Evolutionary conservation across 78 protist genomes (phyloP).

Genomic region (Diacronema lutheri): DNA sequence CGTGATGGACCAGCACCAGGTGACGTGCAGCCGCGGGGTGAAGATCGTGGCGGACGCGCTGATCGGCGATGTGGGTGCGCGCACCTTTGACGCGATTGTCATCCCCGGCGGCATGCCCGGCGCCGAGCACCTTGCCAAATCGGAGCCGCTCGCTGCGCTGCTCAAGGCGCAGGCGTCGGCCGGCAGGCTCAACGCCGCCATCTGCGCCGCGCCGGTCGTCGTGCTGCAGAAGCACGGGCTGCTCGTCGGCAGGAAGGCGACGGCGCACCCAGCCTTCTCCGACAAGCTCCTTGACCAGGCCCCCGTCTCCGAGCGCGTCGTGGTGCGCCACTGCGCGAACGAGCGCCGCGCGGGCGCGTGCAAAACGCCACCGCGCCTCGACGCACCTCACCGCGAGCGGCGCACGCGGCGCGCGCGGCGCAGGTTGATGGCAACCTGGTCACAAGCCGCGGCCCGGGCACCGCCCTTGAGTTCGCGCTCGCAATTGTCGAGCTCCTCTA

Average conservation of each 20-base stretch:
- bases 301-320: neutral
- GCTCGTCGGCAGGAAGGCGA: slow-evolving; percentile 1
- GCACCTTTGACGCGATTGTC: neutral
- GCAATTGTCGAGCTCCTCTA: neutral
- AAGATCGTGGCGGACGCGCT: neutral
- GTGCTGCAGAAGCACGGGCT: slow-evolving; percentile 9
- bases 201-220: slow-evolving; percentile 24
- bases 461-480: neutral
- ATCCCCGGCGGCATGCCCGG: slow-evolving; percentile 18
- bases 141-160: neutral
- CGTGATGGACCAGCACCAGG: neutral
- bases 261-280: slow-evolving; percentile 1
- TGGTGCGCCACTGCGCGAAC: neutral
- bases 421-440: neutral
- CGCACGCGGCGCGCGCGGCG: neutral
- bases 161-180: neutral
- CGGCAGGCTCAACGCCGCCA: neutral
- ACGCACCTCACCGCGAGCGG: neutral
- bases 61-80: neutral
- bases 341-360: neutral
- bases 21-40: neutral
- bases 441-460: neutral
- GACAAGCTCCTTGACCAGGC: neutral
- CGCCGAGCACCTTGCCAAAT: slow-evolving; percentile 1
- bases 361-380: too few relatives aligned